Evolutionary conservation across 352 stramenopile species (phyloP), one percentile per base, ranked within the genome.

Genomic region (Phytopythium mirpurense): DNA sequence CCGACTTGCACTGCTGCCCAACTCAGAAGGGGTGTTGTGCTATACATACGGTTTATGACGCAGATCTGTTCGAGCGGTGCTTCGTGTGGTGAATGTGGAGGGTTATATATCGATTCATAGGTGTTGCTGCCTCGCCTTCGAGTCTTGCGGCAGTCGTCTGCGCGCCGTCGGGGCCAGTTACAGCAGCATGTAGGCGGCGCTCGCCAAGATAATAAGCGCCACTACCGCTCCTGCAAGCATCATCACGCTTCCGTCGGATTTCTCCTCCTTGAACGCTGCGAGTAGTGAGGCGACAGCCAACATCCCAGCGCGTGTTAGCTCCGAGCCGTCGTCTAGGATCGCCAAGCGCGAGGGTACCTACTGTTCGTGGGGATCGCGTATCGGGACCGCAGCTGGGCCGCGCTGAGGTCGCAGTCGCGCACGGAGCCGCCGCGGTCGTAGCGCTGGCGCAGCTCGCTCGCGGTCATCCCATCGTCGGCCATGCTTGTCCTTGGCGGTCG

Each of bases 281-380:
- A 8, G 21, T 10, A 45, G 41, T 31, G n/a, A 46, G 23, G 36
- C 10, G 18, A 16, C 37, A 53, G 6, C 12, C n/a, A 56, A 16
- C 21, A 32, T 48, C 16, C 23, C 5, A 7, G 43, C 44, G 48
- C 6, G 24, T 29, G 1, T 34, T 2, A 53, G 21, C 18, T 16
- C 36, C 26, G 21, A 23, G 47, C 5, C 3, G 40, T 9, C 11
- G 5, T 12, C 41, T 29, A 47, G 0, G 4, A 12, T 2, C 2
- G 14, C 12, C 21, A 21, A 6, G 2, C 41, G 23, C 5, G 5
- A 31, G 3, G 23, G 18, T 12, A 72, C 78, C 55, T 77, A 93
- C 82, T 93, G 70, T 93, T 93, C 44, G 65, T 67, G 18, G 81
- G 65, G 56, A 93, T 93, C 32, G 82, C 79, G 60, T 93, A 90